phyloP scores from a whole-genome alignment of 306 rosid species.

The Inga oerstediana region DNA sequence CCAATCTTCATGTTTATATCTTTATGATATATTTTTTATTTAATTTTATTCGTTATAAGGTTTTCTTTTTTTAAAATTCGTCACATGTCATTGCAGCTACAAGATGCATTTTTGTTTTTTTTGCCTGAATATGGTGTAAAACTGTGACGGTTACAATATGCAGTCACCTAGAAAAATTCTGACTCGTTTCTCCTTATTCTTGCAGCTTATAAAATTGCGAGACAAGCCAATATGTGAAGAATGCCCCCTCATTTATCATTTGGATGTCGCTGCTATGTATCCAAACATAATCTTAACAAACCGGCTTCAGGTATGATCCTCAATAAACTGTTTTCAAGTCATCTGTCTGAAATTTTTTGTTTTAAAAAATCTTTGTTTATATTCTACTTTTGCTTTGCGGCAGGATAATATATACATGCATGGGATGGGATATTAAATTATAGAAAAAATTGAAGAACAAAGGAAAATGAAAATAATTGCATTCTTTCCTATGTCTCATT shows the following conservation, averaged over 20 bases:
- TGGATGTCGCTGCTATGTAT: conserved; percentile 99
- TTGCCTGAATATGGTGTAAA: conserved; percentile 19
- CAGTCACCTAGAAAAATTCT: conserved; percentile 25
- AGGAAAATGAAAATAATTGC: conserved; percentile 8
- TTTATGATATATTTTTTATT: conserved; percentile 9
- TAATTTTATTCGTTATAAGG: conserved; percentile 14
- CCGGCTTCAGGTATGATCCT: conserved; percentile 88
- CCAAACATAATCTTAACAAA: conserved; percentile 96
- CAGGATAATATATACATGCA: conserved; percentile 14
- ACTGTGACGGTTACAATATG: conserved; percentile 19
- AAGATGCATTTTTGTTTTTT: not conserved
- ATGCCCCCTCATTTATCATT: conserved; percentile 94
- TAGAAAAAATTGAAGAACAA: conserved; percentile 12
- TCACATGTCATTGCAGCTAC: not conserved
- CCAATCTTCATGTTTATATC: conserved; percentile 20
- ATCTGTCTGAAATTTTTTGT: not conserved
- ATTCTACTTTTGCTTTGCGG: conserved; percentile 31
- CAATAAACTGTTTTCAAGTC: not conserved
- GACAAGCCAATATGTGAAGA: conserved; percentile 83
- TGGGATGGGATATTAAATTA: conserved; percentile 12
- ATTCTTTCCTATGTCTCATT: conserved; percentile 13
- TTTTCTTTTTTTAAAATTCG: not conserved
- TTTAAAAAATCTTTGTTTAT: not conserved
- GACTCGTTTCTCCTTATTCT: conserved; percentile 30
- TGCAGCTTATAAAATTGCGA: conserved; percentile 77